phyloP scores from a whole-genome alignment of 2,329 filamentous ascomycete species.

The Graphiopsis chlorocephala region DNA sequence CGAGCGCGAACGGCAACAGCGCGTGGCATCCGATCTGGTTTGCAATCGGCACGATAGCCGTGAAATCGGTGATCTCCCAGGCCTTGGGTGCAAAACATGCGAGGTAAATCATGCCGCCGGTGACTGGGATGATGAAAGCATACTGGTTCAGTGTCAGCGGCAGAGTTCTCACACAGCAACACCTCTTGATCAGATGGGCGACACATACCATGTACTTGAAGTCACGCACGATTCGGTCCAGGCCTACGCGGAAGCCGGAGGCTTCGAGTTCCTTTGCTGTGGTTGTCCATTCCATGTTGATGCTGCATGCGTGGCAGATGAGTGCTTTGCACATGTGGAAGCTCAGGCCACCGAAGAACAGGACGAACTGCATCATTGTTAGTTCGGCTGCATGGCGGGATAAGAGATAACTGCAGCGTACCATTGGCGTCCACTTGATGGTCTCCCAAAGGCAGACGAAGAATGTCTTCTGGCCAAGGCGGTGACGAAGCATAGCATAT shows the following conservation, averaged over 20 bases:
- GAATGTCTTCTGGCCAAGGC: conserved; percentile 54
- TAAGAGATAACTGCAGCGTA: neutral
- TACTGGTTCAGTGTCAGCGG: conserved; percentile 14
- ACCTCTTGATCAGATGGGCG: neutral
- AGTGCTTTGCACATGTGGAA: conserved; percentile 79
- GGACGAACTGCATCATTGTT: conserved; percentile 50
- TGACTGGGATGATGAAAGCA: conserved; percentile 21
- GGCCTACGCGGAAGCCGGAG: conserved; percentile 23
- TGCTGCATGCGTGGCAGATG: conserved; percentile 77
- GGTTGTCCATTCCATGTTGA: conserved; percentile 83
- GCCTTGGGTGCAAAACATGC: conserved; percentile 22
- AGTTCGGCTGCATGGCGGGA: neutral
- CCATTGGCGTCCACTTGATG: conserved; percentile 61
- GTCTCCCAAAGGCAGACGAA: conserved; percentile 54
- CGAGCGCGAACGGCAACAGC: conserved; percentile 23
- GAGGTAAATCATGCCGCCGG: conserved; percentile 25
- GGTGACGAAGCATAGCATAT: conserved; percentile 62
- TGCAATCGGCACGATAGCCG: conserved; percentile 24
- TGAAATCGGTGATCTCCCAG: conserved; percentile 24
- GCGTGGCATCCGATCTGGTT: conserved; percentile 25
- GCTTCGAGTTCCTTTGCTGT: conserved; percentile 77
- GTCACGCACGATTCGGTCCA: conserved; percentile 22
- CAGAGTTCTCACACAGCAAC: neutral
- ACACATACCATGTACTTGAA: conserved; percentile 23
- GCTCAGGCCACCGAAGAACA: conserved; percentile 79